A percentile compares a stretch with the other conserved stretches of the same genome.
Conservation (phyloP, 1,284 basidiomycete species). For the Rhodotorula sp. region DNA sequence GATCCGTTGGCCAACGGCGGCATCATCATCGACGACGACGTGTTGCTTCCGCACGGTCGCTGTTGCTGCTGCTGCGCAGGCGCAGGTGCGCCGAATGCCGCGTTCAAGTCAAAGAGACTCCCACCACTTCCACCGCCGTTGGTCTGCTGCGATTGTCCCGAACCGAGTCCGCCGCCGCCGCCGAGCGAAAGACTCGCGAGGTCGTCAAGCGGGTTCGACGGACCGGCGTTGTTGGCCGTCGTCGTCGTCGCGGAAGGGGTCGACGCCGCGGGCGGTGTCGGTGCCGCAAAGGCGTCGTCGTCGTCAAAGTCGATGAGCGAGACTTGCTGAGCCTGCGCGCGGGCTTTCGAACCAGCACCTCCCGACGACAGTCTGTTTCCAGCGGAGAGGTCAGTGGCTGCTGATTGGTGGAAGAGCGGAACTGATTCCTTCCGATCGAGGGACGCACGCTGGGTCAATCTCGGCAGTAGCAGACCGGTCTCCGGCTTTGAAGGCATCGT, state of each 20-base stretch:
- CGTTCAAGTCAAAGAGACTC: constrained; percentile 26
- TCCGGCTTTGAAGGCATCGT: constrained; percentile 86
- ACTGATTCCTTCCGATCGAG: neutral
- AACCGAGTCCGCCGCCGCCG: neutral
- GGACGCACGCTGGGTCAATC: constrained; percentile 50
- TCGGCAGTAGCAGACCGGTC: constrained; percentile 70
- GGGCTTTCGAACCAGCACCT: constrained; percentile 24
- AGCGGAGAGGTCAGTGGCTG: neutral
- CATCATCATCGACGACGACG: neutral
- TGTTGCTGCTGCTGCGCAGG: neutral
- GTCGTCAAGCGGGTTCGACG: constrained; percentile 40
- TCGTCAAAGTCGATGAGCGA: constrained; percentile 47
- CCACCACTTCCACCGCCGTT: neutral
- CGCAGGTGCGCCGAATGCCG: constrained; percentile 9
- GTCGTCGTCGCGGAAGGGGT: neutral
- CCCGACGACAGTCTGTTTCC: neutral
- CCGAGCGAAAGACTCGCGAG: constrained; percentile 37
- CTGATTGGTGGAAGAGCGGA: neutral
- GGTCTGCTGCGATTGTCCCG: neutral
- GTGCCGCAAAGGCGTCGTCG: constrained; percentile 37
- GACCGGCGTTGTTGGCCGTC: neutral
- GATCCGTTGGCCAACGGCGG: neutral
- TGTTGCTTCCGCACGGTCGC: neutral
- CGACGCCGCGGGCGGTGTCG: constrained; percentile 5
- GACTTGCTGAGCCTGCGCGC: constrained; percentile 38